Percentiles rank a stretch among this genome's conserved stretches.
Evolutionary conservation across 176 grass and related monocot species (phyloP).

Genomic region (Eleusine indica): DNA sequence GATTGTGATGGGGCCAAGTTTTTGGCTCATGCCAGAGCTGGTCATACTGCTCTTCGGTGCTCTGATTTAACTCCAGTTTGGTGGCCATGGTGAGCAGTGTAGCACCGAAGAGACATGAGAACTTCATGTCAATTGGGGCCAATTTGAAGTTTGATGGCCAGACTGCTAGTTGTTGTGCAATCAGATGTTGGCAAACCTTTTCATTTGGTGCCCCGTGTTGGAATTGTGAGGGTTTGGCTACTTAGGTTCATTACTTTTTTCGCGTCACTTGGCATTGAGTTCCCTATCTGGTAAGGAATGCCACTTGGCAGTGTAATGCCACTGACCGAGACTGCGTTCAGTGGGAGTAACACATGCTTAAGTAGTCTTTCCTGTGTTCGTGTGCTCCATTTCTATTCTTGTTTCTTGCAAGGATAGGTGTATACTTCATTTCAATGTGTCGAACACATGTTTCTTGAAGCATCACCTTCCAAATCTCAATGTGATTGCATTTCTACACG

Average conservation of each 20-base stretch:
- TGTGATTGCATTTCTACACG: neutral
- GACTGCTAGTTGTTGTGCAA: neutral
- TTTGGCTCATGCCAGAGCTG: neutral
- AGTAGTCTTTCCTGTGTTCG: neutral
- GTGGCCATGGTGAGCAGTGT: conserved; percentile 1
- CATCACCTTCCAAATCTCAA: no score
- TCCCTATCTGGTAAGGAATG: conserved; percentile 1
- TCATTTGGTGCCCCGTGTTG: neutral
- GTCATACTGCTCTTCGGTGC: neutral
- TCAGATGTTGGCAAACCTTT: neutral
- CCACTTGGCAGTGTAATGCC: neutral
- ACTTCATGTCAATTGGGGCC: conserved; percentile 12
- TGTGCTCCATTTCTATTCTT: neutral
- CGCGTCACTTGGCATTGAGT: neutral
- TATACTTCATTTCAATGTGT: neutral
- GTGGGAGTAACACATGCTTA: neutral
- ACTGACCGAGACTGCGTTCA: neutral
- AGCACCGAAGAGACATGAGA: neutral
- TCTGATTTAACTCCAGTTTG: neutral
- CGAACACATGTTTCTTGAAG: neutral
- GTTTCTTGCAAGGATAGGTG: neutral
- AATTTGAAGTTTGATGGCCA: conserved; percentile 3
- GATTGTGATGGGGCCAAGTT: conserved; percentile 31
- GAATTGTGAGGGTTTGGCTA: neutral
- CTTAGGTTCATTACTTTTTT: neutral